Percentiles rank a stretch among this genome's conserved stretches.
Conservation (phyloP, 495 filamentous ascomycete genomes). For the Lepidopterella palustris region DNA sequence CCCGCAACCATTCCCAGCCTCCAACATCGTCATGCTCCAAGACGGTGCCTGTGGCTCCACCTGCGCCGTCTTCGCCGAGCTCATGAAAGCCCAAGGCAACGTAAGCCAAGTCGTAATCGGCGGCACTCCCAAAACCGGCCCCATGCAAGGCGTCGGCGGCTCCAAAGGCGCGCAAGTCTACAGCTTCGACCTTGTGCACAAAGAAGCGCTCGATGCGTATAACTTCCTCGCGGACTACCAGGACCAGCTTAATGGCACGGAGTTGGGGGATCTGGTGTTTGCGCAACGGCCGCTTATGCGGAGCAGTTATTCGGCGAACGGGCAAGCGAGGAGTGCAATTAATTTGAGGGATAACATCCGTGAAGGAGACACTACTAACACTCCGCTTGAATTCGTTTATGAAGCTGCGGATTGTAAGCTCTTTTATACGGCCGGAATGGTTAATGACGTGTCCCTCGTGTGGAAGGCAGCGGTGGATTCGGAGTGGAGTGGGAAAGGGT, state of each 20-base stretch:
- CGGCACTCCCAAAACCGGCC: neutral
- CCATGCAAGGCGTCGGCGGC: slow-evolving; percentile 5
- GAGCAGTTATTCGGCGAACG: neutral
- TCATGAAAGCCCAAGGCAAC: slow-evolving; percentile 5
- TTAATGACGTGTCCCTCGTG: neutral
- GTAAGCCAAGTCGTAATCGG: slow-evolving; percentile 2
- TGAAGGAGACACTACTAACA: neutral
- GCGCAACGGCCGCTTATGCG: neutral
- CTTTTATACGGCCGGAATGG: neutral
- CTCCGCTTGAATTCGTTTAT: slow-evolving; percentile 7
- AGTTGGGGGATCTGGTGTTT: neutral
- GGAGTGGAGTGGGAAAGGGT: slow-evolving; percentile 2
- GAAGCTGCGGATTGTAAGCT: slow-evolving; percentile 7
- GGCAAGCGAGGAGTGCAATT: neutral
- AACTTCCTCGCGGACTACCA: neutral
- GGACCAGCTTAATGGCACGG: neutral
- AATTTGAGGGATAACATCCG: neutral
- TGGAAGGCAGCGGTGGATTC: slow-evolving; percentile 3
- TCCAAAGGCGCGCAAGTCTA: neutral
- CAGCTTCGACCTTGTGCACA: neutral
- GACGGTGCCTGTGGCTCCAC: slow-evolving; percentile 4
- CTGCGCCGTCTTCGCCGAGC: slow-evolving; percentile 8
- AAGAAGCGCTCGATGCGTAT: neutral
- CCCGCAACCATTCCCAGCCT: slow-evolving; percentile 1
- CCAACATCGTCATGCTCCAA: slow-evolving; percentile 8